Evolutionary conservation across 2,329 filamentous ascomycete genomes (phyloP), one percentile per base, ranked within the genome.

Genomic region (Fusarium sp.): DNA sequence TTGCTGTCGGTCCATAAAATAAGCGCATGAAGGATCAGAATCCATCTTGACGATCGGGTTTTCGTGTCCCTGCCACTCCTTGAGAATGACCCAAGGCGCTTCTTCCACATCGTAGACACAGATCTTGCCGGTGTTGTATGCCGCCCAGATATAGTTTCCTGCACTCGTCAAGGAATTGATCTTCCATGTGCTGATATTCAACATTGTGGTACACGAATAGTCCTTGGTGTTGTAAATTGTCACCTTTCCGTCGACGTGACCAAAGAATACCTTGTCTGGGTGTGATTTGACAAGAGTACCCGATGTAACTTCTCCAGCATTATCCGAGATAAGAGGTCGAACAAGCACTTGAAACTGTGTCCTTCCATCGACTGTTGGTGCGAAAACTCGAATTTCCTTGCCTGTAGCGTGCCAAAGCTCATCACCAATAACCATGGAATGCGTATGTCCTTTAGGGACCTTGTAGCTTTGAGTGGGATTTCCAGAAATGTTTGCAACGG

Each of bases 11-110:
- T 96, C 93, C 66, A 96, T 85, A 58, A 91, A 93, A 88, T 94
- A 98, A 52, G 94, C 89, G 75, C 93, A 94, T 34, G 94, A 92
- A 3, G 87, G 85, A 77, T 99, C 96, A 3, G 92, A 88, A 14
- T 92, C 81, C 62, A 99, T 88, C 61, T 90, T 91, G 48, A 92
- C 87, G 10, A 97, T 91, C 0, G 94, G 92, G 69, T 92, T 92
- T 9, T 93, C 90, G 77, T 98, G 96, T 4, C 94, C 95, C 70
- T 91, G 90, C 95, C 96, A 99, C 76, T 98, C 95, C 79, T 99
- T 99, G 81, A 93, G 91, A 27, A 97, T 89, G 22, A 87, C 86
- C 96, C 96, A 99, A 0, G 95, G 95, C n/a, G 87, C 89, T 30
- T 88, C 87, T 12, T 84, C 87, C 13, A 93, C 92, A 78, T 99